Conservation (phyloP, 805 yeast genomes). For the Ogataea siamensis region DNA sequence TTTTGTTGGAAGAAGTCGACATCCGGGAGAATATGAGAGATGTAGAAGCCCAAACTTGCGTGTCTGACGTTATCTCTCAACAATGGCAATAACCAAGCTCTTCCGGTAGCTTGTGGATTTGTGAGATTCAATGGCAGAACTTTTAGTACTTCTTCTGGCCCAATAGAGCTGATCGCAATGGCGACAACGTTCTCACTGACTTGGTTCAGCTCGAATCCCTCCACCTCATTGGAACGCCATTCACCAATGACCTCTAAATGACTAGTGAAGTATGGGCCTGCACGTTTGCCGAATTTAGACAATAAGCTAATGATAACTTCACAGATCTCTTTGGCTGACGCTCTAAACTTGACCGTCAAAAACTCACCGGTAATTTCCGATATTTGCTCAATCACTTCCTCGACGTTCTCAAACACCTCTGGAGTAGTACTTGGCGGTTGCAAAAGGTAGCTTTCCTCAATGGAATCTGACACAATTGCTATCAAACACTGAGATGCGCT, state of each 20-base stretch:
- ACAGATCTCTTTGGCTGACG: constrained; percentile 71
- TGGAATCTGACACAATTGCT: constrained; percentile 67
- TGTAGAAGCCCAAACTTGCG: constrained; percentile 65
- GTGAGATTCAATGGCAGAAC: constrained; percentile 77
- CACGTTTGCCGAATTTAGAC: constrained; percentile 58
- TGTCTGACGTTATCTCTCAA: constrained; percentile 81
- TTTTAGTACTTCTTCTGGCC: constrained; percentile 79
- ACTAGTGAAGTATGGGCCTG: constrained; percentile 67
- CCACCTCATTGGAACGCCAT: constrained; percentile 78
- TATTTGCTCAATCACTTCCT: constrained; percentile 49
- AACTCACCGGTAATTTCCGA: constrained; percentile 53
- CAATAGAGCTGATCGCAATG: constrained; percentile 74
- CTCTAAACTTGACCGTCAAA: constrained; percentile 70
- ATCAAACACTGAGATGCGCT: constrained; percentile 87
- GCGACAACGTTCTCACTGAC: constrained; percentile 82
- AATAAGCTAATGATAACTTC: constrained; percentile 64
- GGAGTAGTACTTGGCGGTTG: constrained; percentile 48
- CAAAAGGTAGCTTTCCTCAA: constrained; percentile 59
- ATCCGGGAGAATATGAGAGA: constrained; percentile 63
- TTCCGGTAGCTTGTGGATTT: constrained; percentile 63
- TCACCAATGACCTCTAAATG: constrained; percentile 74
- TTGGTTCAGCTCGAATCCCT: constrained; percentile 61
- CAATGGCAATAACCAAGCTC: constrained; percentile 94
- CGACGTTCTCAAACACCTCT: constrained; percentile 54
- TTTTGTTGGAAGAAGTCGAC: constrained; percentile 52